These are phyloP conservation scores for Candida gorgasii DNA, from an alignment of 805 yeast species.

Conservation along the genomic window DNA sequence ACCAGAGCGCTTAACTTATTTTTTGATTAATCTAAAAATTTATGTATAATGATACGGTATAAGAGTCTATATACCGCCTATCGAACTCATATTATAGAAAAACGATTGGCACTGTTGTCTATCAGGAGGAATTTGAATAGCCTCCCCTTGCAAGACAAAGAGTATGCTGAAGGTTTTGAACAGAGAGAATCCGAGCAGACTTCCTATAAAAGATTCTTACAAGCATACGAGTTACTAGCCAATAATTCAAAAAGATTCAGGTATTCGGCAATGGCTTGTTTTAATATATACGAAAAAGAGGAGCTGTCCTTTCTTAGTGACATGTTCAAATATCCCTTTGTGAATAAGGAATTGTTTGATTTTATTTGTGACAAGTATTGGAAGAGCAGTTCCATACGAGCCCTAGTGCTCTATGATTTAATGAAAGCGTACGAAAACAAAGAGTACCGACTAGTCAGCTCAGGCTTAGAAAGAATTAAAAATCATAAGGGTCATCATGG, in stretches of 20 bases:
- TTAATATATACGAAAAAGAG: constrained; percentile 14
- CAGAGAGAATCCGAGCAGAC: neutral
- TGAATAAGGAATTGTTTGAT: constrained; percentile 20
- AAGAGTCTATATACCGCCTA: neutral
- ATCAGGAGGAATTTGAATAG: no score
- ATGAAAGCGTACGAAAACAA: constrained; percentile 9
- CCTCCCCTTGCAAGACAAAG: neutral
- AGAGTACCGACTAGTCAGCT: constrained; percentile 10
- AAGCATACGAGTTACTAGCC: constrained; percentile 17
- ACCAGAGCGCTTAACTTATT: constrained; percentile 3
- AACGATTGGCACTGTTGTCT: no score
- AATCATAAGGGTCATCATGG: constrained; percentile 5
- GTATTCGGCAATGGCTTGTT: constrained; percentile 18
- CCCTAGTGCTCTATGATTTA: constrained; percentile 22
- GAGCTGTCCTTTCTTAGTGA: constrained; percentile 21
- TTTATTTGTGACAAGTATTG: constrained; percentile 17
- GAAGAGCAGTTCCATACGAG: constrained; percentile 21
- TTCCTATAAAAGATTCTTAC: constrained; percentile 17
- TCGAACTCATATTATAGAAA: no score
- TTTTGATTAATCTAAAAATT: neutral
- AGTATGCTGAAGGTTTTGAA: no score
- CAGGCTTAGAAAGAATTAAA: constrained; percentile 9
- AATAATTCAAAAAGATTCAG: constrained; percentile 12
- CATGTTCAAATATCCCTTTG: constrained; percentile 19
- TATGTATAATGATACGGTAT: constrained; percentile 1